Base-by-base conservation (phyloP, 257 asterid species). In the Capsicum baccatum region DNA sequence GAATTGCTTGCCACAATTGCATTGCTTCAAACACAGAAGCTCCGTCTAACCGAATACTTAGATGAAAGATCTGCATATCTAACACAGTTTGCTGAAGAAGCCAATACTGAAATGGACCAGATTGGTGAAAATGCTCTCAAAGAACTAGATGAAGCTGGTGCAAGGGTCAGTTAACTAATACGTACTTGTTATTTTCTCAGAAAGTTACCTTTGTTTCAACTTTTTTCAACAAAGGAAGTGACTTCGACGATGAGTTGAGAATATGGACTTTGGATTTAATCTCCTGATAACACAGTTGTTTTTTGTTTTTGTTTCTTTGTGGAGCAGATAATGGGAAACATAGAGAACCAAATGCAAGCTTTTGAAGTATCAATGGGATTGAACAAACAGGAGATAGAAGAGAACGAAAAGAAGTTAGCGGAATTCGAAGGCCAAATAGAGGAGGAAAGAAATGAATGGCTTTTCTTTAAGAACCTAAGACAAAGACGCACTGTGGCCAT, bases 21-120 rank as follows among this genome's bases (percentile, higher is more conserved):
- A 5, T 91, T 92, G 97, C 94, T 96, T 88, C 98, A 94, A 83
- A 74, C 98, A n/a, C 97, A 94, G 64, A 96, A 96, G 58, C 90
- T 94, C 15, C 95, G 95, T 26, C 90, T 93, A 82, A 90, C 98
- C 35, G 94, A 92, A 89, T 96, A 90, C 88, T 86, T 93, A 79
- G 98, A 97, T 86, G 98, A 95, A 84, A 84, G 98, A 83, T 94
- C 98, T 7, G 94, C 84, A 1, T 94, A 88, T 81, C 90, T 94
- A 37, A 94, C 95, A 79, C 95, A 94, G 88, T 95, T 95, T 82
- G 98, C 96, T 0, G 97, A 94, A 85, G 97, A 97, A 90, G 98
- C 99, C 88, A 94, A 86, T 42, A 89, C 92, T 12, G 97, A 93
- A 88, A 91, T 97, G 33, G 98, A 97, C 85, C 92, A 91, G 84